Percentiles rank a stretch among this genome's conserved stretches.
Conservation (phyloP, 306 rosid genomes). For the Inga laurina region DNA sequence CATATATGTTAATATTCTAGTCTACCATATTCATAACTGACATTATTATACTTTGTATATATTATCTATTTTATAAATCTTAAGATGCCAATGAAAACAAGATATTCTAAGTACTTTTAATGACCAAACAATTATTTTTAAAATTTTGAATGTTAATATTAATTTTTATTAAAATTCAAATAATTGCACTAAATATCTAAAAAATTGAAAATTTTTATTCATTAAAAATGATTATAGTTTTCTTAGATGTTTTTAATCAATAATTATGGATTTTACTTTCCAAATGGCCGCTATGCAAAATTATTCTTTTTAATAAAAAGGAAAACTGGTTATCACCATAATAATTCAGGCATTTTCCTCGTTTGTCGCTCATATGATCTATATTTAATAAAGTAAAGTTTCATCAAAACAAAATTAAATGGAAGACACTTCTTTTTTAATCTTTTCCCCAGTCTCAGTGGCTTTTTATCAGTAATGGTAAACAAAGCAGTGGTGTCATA, state of each 20-base stretch:
- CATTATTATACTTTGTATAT: too few relatives aligned
- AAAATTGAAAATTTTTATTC: neutral
- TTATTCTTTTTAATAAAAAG: too few relatives aligned
- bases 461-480: neutral
- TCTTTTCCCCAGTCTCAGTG: neutral
- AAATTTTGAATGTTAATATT: neutral
- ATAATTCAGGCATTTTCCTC: neutral
- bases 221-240: neutral
- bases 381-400: neutral
- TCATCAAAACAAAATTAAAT: neutral
- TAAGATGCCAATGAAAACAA: neutral
- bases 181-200: neutral
- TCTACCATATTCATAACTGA: neutral
- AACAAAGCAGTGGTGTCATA: neutral
- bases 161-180: neutral
- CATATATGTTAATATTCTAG: neutral
- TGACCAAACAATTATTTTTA: neutral
- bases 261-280: neutral
- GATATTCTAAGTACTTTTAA: too few relatives aligned
- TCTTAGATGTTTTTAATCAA: neutral
- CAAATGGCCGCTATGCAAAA: neutral
- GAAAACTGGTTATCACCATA: neutral
- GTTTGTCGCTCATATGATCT: neutral
- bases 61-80: too few relatives aligned
- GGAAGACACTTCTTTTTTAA: neutral